Base-by-base conservation (phyloP, 176 grass and related monocot genomes). In the Ampelocalamus luodianensis region DNA sequence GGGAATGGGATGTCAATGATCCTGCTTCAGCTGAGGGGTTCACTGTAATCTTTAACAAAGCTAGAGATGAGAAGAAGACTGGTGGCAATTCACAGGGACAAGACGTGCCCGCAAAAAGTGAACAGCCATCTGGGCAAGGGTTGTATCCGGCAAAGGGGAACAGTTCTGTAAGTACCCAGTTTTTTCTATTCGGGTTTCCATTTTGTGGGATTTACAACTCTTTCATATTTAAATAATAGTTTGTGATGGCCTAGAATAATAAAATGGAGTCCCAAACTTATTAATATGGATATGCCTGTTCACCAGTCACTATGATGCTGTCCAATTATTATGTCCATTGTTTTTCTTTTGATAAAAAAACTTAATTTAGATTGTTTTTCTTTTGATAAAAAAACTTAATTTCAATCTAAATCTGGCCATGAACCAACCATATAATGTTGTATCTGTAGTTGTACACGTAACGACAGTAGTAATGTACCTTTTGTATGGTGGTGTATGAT, bases 11-110 rank as follows among this genome's bases (percentile, higher is more conserved):
- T 72, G 80, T 82, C 24, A 82, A 82, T 58, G 80, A 82, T n/a
- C 80, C 80, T 20, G 68, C 80, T 70, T 88, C 72, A 71, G 86
- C 86, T 22, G 86, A 88, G 63, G 81, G 87, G 5, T 89, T 89
- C 68, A 89, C 87, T 2, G 76, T 89, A 44, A 89, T 89, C 45
- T 89, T 89, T 56, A 89, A 89, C 70, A 89, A 89, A 89, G 87
- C 87, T 29, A 78, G 87, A 74, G 81, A 79, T 61, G 87, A 89
- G 76, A 89, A 77, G 60, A 89, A 89, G 68, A 80, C 87, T 38
- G 83, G 78, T 62, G 54, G 60, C 40, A 90, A 77, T 15, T 51
- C 71, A 48, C 71, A 66, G 23, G 78, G 73, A 36, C 62, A 54
- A 37, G 70, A 77, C 15, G 14, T 58, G 6, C 27, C 71, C 2